Base-by-base conservation (phyloP, 768 basidiomycete genomes). In the Agaricus subrufescens region DNA sequence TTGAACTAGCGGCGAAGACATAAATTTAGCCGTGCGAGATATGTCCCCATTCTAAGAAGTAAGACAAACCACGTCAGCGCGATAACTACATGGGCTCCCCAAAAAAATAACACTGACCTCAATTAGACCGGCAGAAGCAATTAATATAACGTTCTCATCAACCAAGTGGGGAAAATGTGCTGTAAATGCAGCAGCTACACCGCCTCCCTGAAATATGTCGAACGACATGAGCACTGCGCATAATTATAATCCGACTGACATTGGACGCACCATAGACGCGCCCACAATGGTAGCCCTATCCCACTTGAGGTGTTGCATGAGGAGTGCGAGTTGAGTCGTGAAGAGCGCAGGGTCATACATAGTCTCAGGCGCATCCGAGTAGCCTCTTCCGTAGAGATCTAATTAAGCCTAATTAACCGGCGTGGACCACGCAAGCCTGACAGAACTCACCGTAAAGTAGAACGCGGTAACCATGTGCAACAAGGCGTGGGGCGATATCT, bases 371-470 rank as follows among this genome's bases (percentile, higher is more conserved):
- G 89, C 89, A 54, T 89, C 89, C 1, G 89, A 89, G 69, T 91
- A 93, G 4, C 90, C 90, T 39, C 90, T 80, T 11, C 89, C 91
- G 58, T 89, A 91, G 19, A 91, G 73, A 71, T 93, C 90, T 90
- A 58, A 19, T 53, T 23, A 37, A 10, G 23, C 44, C 9, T n/a
- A 3, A 15, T 37, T 37, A 8, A 27, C 40, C 25, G 40, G 12
- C 47, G 30, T n/a, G 45, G 27, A 11, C 4, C 34, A 38, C 43
- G 34, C 26, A 19, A 46, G 8, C 11, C n/a, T 29, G 34, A 46
- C 9, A 43, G 27, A 26, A 64, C 73, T 25, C 42, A 88, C 89
- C 89, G 60, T 90, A 93, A 6, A 90, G 73, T 26, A 93, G 76
- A 46, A 92, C 84, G 54, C 86, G 86, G 71, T 82, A 86, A 6